phyloP scores from a whole-genome alignment of 495 filamentous ascomycete species.

The Parathielavia hyrcaniae region DNA sequence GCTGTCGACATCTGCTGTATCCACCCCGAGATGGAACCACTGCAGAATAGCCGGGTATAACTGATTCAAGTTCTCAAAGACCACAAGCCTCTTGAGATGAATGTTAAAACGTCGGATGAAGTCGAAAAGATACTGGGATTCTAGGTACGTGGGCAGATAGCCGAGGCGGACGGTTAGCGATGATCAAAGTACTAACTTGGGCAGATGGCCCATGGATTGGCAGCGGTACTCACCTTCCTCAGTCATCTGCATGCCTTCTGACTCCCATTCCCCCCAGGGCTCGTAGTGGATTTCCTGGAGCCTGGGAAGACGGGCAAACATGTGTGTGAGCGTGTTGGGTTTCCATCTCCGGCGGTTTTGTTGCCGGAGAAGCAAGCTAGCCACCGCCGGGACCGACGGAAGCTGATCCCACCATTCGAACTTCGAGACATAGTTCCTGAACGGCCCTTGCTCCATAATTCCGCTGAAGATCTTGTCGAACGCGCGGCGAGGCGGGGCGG shows the following conservation, averaged over 20 bases:
- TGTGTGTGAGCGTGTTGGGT: slow-evolving; percentile 27
- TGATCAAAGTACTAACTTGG: not conserved
- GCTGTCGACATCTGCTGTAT: not conserved
- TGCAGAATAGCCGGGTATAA: slow-evolving; percentile 25
- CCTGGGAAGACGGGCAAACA: slow-evolving; percentile 32
- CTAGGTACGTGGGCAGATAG: no score
- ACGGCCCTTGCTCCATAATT: slow-evolving; percentile 22
- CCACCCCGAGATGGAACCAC: slow-evolving; percentile 12
- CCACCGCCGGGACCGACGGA: slow-evolving; percentile 29
- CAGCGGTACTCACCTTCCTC: not conserved
- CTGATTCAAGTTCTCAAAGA: slow-evolving; percentile 35
- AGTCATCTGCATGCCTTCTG: slow-evolving; percentile 6
- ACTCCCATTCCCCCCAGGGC: slow-evolving; percentile 32
- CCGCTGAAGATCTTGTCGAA: slow-evolving; percentile 27
- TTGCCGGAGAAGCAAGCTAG: slow-evolving; percentile 32
- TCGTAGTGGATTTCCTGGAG: slow-evolving; percentile 35
- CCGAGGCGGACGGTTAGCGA: not conserved
- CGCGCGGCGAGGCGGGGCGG: slow-evolving; percentile 20
- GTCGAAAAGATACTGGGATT: slow-evolving; percentile 20
- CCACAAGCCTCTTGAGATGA: slow-evolving; percentile 26
- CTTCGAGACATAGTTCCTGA: slow-evolving; percentile 26
- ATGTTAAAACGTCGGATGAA: slow-evolving; percentile 22
- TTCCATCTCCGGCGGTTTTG: slow-evolving; percentile 34
- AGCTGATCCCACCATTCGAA: slow-evolving; percentile 33
- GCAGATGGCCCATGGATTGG: no score